Evolutionary conservation across 371 early-diverging fungal genomes (phyloP), one percentile per base, ranked within the genome.

Genomic region (Conidiobolus incongruus): DNA sequence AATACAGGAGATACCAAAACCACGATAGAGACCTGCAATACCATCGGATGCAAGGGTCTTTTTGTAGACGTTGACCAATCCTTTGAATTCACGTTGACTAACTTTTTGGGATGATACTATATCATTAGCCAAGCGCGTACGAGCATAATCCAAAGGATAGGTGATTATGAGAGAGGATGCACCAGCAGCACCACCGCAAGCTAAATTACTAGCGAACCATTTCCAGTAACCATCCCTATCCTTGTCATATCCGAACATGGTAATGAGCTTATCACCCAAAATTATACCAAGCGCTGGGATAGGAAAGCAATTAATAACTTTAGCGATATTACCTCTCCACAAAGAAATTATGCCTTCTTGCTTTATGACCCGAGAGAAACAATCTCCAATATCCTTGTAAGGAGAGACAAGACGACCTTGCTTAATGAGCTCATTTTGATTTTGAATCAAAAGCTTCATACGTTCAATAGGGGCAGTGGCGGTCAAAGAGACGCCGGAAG

Each of bases 401-500:
- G 61, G 62, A 41, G 46, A 49, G 39, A 52, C 46, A 44, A 63
- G 59, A 54, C 70, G 69, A 54, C 71, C 65, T 44, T 64, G 53
- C 51, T 63, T 66, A 50, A 72, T 47, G 57, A 77, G 66, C 61
- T 76, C 71, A 53, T 68, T 77, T 63, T 77, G 76, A 55, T 67
- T 65, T 59, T 77, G 77, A 52, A 77, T 62, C 38, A 77, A 60
- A 47, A 77, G 69, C 65, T 77, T 77, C 59, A 77, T 71, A 53
- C 77, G 72, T 59, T 77, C 77, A 50, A 77, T 78, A 45, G 77
- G 77, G 50, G 77, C 72, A 49, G 81, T 81, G 54, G 80, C 80
- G 50, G 86, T 83, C 72, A 84, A 84, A 65, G 86, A 85, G 61
- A 84, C 80, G 54, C 77, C 85, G 53, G 82, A 86, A 39, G 83